These are phyloP conservation scores for Canna indica DNA, from an alignment of 176 grass and related monocot genomes.

Conservation along the genomic window DNA sequence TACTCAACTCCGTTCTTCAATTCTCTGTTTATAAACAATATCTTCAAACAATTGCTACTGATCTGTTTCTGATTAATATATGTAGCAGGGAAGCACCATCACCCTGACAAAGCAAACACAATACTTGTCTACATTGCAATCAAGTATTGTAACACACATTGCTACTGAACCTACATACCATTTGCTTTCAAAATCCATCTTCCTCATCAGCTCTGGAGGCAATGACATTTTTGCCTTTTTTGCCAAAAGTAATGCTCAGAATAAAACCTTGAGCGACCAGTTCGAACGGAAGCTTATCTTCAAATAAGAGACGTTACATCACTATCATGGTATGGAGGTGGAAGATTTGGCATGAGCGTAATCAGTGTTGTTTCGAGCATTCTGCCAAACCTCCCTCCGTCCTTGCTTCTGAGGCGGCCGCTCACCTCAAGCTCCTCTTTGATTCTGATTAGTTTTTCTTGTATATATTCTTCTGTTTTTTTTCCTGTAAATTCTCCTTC, in stretches of 20 bases:
- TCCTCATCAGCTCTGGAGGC: constrained; percentile 51
- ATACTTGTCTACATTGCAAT: constrained; percentile 18
- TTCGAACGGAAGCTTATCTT: constrained; percentile 17
- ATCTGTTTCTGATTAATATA: background rate
- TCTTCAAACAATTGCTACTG: background rate
- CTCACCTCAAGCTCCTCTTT: too few relatives aligned
- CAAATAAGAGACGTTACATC: too few relatives aligned
- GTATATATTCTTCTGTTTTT: too few relatives aligned
- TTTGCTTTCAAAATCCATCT: constrained; percentile 32
- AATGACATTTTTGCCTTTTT: constrained; percentile 47
- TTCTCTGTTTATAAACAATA: background rate
- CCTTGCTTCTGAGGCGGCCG: too few relatives aligned
- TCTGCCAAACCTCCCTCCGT: too few relatives aligned
- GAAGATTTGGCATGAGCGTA: too few relatives aligned
- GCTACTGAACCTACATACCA: constrained; percentile 14
- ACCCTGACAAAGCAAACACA: constrained; percentile 26
- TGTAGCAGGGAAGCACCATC: constrained; percentile 17
- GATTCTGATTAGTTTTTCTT: too few relatives aligned
- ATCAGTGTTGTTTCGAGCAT: too few relatives aligned
- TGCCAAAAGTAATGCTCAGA: background rate
- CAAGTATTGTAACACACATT: constrained; percentile 1
- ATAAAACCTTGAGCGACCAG: constrained; percentile 8
- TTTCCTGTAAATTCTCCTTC: too few relatives aligned
- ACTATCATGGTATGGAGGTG: too few relatives aligned
- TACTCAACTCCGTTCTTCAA: background rate